Base-by-base conservation (phyloP, 2,329 filamentous ascomycete species). In the Coniosporium tulheliwenetii region DNA sequence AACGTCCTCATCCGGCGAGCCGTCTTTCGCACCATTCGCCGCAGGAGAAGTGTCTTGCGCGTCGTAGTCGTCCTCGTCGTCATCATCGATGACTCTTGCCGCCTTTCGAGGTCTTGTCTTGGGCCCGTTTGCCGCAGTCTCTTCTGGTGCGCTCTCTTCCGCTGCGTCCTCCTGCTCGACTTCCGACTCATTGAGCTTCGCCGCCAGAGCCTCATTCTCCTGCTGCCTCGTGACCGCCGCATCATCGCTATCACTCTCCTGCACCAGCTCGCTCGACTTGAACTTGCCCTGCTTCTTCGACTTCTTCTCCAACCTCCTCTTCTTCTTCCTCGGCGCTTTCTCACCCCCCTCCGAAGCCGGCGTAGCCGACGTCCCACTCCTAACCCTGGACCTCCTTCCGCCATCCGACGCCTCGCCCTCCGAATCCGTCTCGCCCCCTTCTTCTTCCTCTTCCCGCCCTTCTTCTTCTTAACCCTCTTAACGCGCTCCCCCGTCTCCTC, bases 201-300 rank as follows among this genome's bases (percentile, higher is more conserved):
- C 54, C 8, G 46, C 49, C 38, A 44, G 50, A 7, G 52, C 51
- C 13, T 48, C 58, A 35, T 60, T 63, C 58, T 10, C 61, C 60
- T 7, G 63, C 55, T 29, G 41, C 37, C n/a, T 43, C 44, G 26
- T 41, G 44, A 39, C 50, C 9, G 36, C 55, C 8, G 59, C 65
- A 2, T 69, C 69, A 10, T 73, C 73, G 12, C 73, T 75, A 47
- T 83, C 79, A 45, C 79, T 85, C 46, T 89, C 82, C 36, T 85
- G 80, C 26, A 94, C 77, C 46, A 86, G 75, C 60, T 93, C 86
- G 1, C 74, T 78, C 39, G 81, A 87, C 71, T 94, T 94, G 69
- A 75, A 93, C 61, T 93, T 93, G 57, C 59, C 61, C 48, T 48
- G 52, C 39, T 57, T 60, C 45, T 54, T 51, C 49, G 54, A 50